Evolutionary conservation across 768 basidiomycete species (phyloP).

Genomic region (Lentinula sp.): DNA sequence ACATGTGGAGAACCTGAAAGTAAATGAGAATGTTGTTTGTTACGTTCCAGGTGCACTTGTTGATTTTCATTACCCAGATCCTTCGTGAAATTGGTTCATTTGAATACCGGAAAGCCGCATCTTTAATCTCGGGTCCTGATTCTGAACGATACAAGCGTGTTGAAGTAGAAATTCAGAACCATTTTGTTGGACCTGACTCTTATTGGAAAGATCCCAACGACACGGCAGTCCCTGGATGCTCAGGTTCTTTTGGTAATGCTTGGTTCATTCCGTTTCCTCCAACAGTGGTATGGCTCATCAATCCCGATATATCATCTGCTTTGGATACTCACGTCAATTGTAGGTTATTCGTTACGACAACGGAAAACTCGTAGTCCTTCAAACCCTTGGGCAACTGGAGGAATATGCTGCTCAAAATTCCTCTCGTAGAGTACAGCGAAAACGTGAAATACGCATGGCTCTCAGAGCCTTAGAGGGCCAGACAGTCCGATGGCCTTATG

Average conservation of each 20-base stretch:
- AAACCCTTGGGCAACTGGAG: slow-evolving; percentile 44
- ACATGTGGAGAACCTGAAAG: slow-evolving; percentile 77
- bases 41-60: background rate
- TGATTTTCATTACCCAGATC: slow-evolving; percentile 37
- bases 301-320: background rate
- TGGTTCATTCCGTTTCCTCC: slow-evolving; percentile 83
- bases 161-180: slow-evolving; percentile 45
- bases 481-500: slow-evolving; percentile 58
- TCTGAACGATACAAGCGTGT: slow-evolving; percentile 38
- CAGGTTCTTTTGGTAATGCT: slow-evolving; percentile 63
- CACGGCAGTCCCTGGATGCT: slow-evolving; percentile 24
- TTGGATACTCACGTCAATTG: background rate
- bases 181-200: slow-evolving; percentile 66
- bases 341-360: slow-evolving; percentile 65
- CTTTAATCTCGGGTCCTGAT: slow-evolving; percentile 40
- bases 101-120: slow-evolving; percentile 48
- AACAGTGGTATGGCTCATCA: slow-evolving; percentile 39
- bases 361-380: slow-evolving; percentile 43
- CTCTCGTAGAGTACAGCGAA: slow-evolving; percentile 35
- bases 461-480: slow-evolving; percentile 62
- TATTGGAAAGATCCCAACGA: slow-evolving; percentile 49
- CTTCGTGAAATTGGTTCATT: slow-evolving; percentile 61
- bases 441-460: slow-evolving; percentile 54
- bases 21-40: slow-evolving; percentile 14
- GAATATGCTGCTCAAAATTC: slow-evolving; percentile 60